Conservation (phyloP, 208 protist genomes). For the Trypanosoma boissoni region DNA sequence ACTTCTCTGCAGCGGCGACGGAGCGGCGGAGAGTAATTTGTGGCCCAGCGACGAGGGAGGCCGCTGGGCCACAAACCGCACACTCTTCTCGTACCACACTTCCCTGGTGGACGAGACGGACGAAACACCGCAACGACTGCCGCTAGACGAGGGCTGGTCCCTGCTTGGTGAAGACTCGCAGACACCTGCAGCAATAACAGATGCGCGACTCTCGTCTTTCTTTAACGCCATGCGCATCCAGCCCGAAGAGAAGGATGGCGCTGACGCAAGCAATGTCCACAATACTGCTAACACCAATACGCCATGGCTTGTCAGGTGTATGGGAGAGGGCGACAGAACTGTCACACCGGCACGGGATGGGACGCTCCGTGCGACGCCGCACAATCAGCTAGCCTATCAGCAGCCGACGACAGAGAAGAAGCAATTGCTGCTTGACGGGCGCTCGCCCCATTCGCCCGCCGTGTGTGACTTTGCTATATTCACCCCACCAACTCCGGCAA, state of each 20-base stretch:
- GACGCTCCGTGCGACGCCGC: conserved; percentile 7
- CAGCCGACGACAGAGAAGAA: conserved; percentile 15
- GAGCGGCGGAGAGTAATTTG: no score
- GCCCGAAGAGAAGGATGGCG: neutral
- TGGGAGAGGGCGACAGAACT: no score
- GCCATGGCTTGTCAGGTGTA: no score
- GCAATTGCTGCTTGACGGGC: neutral
- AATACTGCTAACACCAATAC: no score
- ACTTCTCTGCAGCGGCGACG: neutral
- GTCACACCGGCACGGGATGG: neutral
- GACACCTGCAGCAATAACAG: neutral
- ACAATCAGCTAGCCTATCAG: conserved; percentile 12
- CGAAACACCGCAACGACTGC: neutral
- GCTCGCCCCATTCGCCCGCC: conserved; percentile 30
- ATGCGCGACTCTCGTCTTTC: neutral
- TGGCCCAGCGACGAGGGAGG: neutral
- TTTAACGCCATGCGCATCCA: neutral
- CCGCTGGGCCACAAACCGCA: conserved; percentile 22
- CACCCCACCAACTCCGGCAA: conserved; percentile 7
- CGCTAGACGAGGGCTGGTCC: no score
- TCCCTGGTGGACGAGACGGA: conserved; percentile 2
- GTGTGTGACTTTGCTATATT: conserved; percentile 23
- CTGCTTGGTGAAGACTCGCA: neutral
- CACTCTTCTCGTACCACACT: conserved; percentile 31
- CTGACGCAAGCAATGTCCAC: no score